Base-by-base conservation (phyloP, 345 rosid species). In the Geranium rotundifolium region DNA sequence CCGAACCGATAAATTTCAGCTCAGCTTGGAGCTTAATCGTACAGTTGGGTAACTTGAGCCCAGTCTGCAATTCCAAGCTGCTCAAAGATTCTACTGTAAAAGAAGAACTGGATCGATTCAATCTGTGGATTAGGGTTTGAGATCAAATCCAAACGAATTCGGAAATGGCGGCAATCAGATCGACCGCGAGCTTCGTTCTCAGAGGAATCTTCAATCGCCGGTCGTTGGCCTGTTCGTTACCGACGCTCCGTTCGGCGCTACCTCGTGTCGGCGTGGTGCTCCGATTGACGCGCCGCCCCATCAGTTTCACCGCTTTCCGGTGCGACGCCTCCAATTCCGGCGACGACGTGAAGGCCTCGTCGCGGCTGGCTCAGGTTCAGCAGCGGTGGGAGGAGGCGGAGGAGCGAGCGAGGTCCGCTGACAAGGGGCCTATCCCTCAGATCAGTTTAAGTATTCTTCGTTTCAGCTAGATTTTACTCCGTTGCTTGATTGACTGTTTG, bases 331-430 rank as follows among this genome's bases (percentile, higher is more conserved):
- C 88, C 19, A 72, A 71, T 29, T 58, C 73, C 52, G 65, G 67
- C 56, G 71, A 59, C 50, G 85, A 80, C 65, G 77, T 74, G 73
- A 87, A 86, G 75, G 90, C 79, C 19, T 79, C 99, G 2, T 60
- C 97, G 56, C 86, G 96, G 58, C 76, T 88, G 12, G 80, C 95
- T 0, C 90, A 76, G 72, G 86, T 90, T 27, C 85, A 85, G 46
- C 81, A 82, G 68, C 87, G 86, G 61, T 75, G 90, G 57, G 84
- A 74, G 34, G 90, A 89, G 31, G 98, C 97, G 1, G 95, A 86
- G 72, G 95, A 93, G 69, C 84, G 92, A 49, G 87, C 96, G 58
- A 77, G 63, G 71, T 73, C 81, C 15, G 87, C 82, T 31, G 85
- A 82, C 29, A 74, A 80, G 55, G 90, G 85, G 57, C 84, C 90